A percentile compares a stretch with the other conserved stretches of the same genome.
Conservation (phyloP, 305 asterid genomes). For the Fraxinus baroniana region DNA sequence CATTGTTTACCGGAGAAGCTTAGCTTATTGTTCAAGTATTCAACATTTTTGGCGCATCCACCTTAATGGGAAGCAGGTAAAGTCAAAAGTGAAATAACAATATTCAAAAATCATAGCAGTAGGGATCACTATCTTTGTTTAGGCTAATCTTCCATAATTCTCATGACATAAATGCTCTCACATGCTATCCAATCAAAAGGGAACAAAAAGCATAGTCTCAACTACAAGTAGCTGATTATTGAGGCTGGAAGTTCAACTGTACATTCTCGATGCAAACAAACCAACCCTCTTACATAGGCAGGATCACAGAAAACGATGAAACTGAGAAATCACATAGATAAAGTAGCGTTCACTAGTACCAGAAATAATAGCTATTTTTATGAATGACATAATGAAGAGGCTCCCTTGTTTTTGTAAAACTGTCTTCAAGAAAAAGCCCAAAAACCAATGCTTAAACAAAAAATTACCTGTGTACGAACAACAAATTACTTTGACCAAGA, state of each 20-base stretch:
- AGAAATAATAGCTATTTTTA: background rate
- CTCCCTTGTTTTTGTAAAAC: background rate
- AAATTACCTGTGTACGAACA: constrained; percentile 52
- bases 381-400: background rate
- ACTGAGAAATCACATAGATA: background rate
- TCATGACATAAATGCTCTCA: background rate
- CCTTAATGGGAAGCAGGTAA: background rate
- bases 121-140: background rate
- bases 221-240: background rate
- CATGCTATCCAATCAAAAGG: background rate
- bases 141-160: background rate
- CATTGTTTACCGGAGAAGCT: background rate
- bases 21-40: background rate
- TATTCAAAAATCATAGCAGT: background rate
- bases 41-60: background rate
- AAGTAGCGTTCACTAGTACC: background rate
- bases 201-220: background rate
- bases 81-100: background rate
- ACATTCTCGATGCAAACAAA: background rate
- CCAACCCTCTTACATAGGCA: background rate
- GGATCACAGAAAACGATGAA: background rate
- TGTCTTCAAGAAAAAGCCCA: constrained; percentile 4
- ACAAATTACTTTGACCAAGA: constrained; percentile 44
- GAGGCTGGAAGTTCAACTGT: background rate
- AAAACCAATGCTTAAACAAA: constrained; percentile 25